Evolutionary conservation across 257 asterid species (phyloP), one percentile per base, ranked within the genome.

Genomic region (Solanum chiquidenum): DNA sequence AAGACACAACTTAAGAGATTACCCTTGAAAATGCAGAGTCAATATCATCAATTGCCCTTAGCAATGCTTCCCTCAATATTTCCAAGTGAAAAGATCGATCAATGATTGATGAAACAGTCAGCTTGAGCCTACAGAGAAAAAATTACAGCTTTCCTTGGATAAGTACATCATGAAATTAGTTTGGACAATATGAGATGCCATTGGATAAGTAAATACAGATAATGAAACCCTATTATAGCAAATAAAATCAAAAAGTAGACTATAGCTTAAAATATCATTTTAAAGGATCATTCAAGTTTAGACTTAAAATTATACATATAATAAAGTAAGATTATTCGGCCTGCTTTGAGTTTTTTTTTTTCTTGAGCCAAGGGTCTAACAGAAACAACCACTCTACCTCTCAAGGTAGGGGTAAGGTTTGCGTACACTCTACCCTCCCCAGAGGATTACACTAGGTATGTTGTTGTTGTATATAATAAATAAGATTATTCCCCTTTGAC

Each of bases 51-150:
- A 95, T 95, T 89, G 99, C 95, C 88, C 95, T 94, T 86, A 97
- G 89, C 88, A 97, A 91, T 93, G 99, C 98, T 94, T 95, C 98
- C 93, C 92, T 95, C 91, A 97, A 90, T 90, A 97, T 86, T 88
- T 95, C 94, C 92, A 95, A 92, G 87, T 95, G 98, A 90, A 93
- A 91, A 29, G 94, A 92, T 87, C 91, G 98, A 83, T 95, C 98
- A 86, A 89, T 88, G 89, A 95, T 91, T 86, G 97, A 90, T 55
- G 99, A 93, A 85, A 95, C 60, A 13, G 94, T 90, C 91, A 95
- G 93, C 88, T 93, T 93, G 91, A 95, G 90, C 98, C 99, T 95
- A 72, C 68, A 89, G n/a, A 86, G 42, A 86, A 49, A 79, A 72
- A 72, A 72, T 46, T 18, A 49, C 85, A 49, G 40, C 3, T 82